Conservation (phyloP, 176 grass and related monocot genomes). For the Sorghum bicolor region DNA sequence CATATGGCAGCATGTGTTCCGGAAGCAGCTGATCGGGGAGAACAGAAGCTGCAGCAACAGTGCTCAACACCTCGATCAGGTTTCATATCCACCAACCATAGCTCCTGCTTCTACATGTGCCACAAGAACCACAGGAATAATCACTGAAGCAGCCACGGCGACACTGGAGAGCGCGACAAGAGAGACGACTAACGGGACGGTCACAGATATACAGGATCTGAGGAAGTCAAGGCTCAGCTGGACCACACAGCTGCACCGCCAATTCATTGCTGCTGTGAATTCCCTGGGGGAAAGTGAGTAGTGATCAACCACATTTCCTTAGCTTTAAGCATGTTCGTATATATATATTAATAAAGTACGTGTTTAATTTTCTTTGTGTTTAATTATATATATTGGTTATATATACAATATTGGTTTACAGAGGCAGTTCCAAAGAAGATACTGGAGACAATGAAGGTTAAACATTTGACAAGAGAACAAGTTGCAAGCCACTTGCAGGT, state of each 20-base stretch:
- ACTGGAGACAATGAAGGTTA: conserved; percentile 45
- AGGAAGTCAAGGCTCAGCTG: conserved; percentile 39
- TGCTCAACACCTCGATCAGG: neutral
- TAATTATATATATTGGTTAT: neutral
- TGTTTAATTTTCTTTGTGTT: neutral
- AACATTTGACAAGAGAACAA: conserved; percentile 56
- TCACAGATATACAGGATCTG: conserved; percentile 41
- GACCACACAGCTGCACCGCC: conserved; percentile 41
- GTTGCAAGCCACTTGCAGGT: conserved; percentile 55
- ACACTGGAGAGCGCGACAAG: neutral
- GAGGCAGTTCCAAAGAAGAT: conserved; percentile 54
- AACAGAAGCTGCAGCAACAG: neutral
- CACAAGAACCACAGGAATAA: neutral
- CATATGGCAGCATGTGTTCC: conserved; percentile 53
- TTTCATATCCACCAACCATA: neutral
- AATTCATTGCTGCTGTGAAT: conserved; percentile 41
- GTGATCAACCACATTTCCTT: neutral
- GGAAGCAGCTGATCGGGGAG: conserved; percentile 29
- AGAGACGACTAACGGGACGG: conserved; percentile 6
- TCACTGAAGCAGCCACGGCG: neutral
- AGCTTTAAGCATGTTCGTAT: neutral
- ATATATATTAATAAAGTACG: no score
- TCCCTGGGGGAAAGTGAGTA: conserved; percentile 34
- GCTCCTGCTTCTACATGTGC: neutral
- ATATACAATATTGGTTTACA: neutral